Evolutionary conservation across 169 alveolate genomes (phyloP), one percentile per base, ranked within the genome.

Genomic region (Plasmodium gonderi): DNA sequence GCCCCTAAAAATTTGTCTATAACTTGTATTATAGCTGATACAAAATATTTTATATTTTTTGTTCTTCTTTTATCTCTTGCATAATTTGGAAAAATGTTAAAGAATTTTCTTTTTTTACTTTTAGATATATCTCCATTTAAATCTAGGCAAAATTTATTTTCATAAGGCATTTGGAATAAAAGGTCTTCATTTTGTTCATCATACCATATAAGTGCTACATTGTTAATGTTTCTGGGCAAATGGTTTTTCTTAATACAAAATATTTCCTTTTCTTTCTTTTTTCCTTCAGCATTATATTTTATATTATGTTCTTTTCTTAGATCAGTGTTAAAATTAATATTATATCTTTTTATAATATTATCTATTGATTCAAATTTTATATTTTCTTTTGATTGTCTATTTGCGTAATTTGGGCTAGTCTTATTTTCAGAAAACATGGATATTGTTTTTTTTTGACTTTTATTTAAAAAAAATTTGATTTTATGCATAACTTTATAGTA

Each of bases 101-200:
- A 64, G 12, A 75, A 26, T 49, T 60, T 87, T 31, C 45, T 75
- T 38, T 75, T 87, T 2, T 87, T 51, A 29, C 68, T 51, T 11
- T 75, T 60, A 33, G 72, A 29, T 31, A 36, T 69, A 72, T 74
- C 42, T 20, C 44, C 51, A 85, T 51, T 42, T 23, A 90, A 65
- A 36, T 54, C 33, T 9, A 33, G 40, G 72, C 77, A 90, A 33
- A 90, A 78, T 77, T 90, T 90, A 51, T 78, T 67, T 90, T 90
- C 91, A 65, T 45, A 76, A 26, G 90, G 94, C 90, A 90, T 65
- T 68, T 77, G 94, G 49, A 90, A 90, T 42, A 69, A 69, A 5
- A 90, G 40, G 51, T 90, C 90, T 64, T 90, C 91, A 77, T 90
- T 90, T 67, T 90, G 83, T 33, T 90, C 94, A 45, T 90, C 94